phyloP scores from a whole-genome alignment of 1,284 basidiomycete genomes.

The Sanghuangporus weigelae region DNA sequence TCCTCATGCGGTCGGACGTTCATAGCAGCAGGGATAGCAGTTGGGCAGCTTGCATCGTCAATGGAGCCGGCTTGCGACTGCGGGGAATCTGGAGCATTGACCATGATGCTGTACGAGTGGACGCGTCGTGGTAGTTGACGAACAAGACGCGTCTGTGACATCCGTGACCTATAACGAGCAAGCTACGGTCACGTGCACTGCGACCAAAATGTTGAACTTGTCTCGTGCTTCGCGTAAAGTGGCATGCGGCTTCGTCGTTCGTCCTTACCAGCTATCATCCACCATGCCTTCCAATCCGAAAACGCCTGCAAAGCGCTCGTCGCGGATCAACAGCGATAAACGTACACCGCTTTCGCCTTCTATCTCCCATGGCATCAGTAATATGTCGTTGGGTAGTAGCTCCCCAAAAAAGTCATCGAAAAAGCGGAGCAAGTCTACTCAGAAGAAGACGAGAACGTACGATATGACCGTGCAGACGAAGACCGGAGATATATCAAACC shows the following conservation, averaged over 20 bases:
- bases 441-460: slow-evolving; percentile 3
- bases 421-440: slow-evolving; percentile 17
- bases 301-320: slow-evolving; percentile 61
- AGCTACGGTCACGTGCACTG: background rate
- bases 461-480: slow-evolving; percentile 20
- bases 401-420: slow-evolving; percentile 29
- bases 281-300: slow-evolving; percentile 39
- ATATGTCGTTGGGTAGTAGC: slow-evolving; percentile 29
- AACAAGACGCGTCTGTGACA: slow-evolving; percentile 7
- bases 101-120: slow-evolving; percentile 4
- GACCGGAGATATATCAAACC: slow-evolving; percentile 51
- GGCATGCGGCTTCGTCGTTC: background rate
- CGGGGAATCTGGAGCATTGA: slow-evolving; percentile 9
- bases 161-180: background rate
- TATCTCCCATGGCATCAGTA: slow-evolving; percentile 48
- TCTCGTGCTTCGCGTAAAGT: background rate
- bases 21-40: background rate
- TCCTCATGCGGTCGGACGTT: slow-evolving; percentile 58
- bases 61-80: background rate
- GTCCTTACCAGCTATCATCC: background rate
- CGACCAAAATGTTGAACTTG: background rate
- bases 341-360: slow-evolving; percentile 72
- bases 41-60: background rate
- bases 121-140: slow-evolving; percentile 1
- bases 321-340: slow-evolving; percentile 62